Conservation (phyloP, 257 asterid species). For the Solanum okadae region DNA sequence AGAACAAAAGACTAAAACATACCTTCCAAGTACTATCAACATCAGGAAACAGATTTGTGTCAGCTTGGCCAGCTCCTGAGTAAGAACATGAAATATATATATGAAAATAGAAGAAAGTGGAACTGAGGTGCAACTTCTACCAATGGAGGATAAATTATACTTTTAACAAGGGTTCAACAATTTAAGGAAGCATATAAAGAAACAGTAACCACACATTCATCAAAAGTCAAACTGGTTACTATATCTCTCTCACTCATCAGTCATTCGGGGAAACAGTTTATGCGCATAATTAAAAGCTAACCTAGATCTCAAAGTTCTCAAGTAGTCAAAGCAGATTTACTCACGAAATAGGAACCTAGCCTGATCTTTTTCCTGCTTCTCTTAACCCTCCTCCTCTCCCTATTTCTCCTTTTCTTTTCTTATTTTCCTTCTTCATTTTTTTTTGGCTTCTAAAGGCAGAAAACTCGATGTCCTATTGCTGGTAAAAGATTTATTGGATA, state of each 20-base stretch:
- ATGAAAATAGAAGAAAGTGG: background rate
- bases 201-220: background rate
- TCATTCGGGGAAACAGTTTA: background rate
- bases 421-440: background rate
- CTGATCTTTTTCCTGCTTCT: background rate
- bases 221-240: background rate
- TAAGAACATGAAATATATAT: slow-evolving; percentile 4
- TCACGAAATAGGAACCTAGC: background rate
- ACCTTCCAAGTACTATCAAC: slow-evolving; percentile 89
- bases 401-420: background rate
- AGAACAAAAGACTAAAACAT: background rate
- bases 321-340: background rate
- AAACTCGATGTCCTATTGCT: background rate
- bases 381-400: background rate
- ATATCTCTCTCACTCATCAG: background rate
- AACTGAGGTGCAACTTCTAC: background rate
- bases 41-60: slow-evolving; percentile 70
- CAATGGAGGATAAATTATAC: background rate
- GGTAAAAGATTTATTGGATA: background rate
- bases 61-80: slow-evolving; percentile 63
- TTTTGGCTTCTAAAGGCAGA: background rate
- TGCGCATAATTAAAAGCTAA: background rate
- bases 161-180: background rate
- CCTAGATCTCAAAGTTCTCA: background rate
- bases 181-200: background rate